Percentiles rank a stretch among this genome's conserved stretches.
These are phyloP conservation scores for Stagonosporopsis vannaccii DNA, from an alignment of 2,329 filamentous ascomycete species.

Conservation along the genomic window DNA sequence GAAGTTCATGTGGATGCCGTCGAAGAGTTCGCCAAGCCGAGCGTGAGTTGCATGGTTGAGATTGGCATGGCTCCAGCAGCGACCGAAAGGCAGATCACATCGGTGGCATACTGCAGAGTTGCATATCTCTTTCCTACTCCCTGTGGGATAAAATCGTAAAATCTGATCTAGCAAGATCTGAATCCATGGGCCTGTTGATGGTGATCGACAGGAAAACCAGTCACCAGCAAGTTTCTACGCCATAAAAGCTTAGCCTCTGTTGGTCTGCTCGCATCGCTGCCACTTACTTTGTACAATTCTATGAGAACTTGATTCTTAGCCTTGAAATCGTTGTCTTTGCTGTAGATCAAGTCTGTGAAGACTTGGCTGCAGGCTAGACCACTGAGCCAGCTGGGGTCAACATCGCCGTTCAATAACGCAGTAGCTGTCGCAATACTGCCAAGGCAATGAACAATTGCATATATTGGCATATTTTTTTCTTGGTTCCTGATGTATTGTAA, in stretches of 20 bases:
- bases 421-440: conserved; percentile 66
- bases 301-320: conserved; percentile 25
- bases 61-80: conserved; percentile 68
- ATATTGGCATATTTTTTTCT: conserved; percentile 52
- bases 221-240: conserved; percentile 11
- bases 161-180: conserved; percentile 50
- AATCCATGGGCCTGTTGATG: conserved; percentile 10
- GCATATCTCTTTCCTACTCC: conserved; percentile 63
- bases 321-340: conserved; percentile 64
- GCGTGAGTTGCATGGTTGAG: conserved; percentile 70
- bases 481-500: conserved; percentile 60
- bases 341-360: conserved; percentile 69
- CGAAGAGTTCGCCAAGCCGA: conserved; percentile 58
- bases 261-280: neutral
- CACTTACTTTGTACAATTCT: conserved; percentile 15
- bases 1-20: conserved; percentile 67
- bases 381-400: conserved; percentile 63
- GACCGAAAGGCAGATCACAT: conserved; percentile 66
- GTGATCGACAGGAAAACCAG: conserved; percentile 22
- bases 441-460: conserved; percentile 69
- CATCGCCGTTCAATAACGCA: conserved; percentile 68
- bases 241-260: neutral
- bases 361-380: conserved; percentile 68
- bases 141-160: conserved; percentile 65
- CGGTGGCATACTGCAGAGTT: conserved; percentile 69